Evolutionary conservation across 2,329 filamentous ascomycete genomes (phyloP), one percentile per base, ranked within the genome.

Genomic region (Fusarium longipes): DNA sequence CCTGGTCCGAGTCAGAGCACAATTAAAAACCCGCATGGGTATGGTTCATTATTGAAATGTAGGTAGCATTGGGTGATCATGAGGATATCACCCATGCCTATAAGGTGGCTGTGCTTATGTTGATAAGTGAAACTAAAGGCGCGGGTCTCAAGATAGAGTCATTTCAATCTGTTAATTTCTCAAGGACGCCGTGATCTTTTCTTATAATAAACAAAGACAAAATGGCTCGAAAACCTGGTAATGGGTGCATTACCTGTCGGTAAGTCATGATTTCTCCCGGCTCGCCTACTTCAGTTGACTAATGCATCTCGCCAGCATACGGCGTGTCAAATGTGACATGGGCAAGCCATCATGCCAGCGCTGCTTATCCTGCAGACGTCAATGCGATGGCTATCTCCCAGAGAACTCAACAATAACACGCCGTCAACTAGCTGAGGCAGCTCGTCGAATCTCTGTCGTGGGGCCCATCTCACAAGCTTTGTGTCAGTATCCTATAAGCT

Each of bases 291-390:
- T 10, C 3, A 6, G 17, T 14, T 17, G 0, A 29, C 42, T 45
- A 6, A 48, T 11, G 22, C 33, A 54, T 33, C 6, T 8, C 12
- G 11, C 22, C 4, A 78, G 76, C 35, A 77, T 80, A 40, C 77
- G 77, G 2, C 76, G 76, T 22, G 74, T 79, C 5, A 78, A 78
- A 43, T 79, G 77, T 56, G 77, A 79, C 56, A 75, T 77, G 63
- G 50, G 61, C 17, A 75, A 73, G 35, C 77, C 77, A 0, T 45
- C 47, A 2, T 79, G 77, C 53, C 65, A 65, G 8, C 71, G 72
- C 30, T 78, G 71, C 17, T 15, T 63, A 22, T 68, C 25, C 8
- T 63, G 71, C 8, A 70, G 70, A 48, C 76, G 77, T 3, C 69
- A 65, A 12, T 79, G 77, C 54, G 77, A 79, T 51, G 77, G 77